Conservation (phyloP, 2,329 filamentous ascomycete genomes). For the Metarhizium robertsii region DNA sequence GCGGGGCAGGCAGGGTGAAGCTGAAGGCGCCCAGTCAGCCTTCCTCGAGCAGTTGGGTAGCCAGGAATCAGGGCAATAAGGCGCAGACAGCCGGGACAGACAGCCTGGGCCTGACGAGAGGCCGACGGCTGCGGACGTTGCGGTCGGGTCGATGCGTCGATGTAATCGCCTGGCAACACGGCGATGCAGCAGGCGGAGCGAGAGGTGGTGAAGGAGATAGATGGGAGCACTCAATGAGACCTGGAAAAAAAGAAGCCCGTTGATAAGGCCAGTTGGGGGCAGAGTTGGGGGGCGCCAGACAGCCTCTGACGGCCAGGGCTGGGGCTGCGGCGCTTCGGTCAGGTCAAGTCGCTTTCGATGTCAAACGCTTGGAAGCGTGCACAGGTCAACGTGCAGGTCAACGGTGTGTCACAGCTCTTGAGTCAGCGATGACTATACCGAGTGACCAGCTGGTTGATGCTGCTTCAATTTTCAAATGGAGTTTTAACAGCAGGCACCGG, state of each 20-base stretch:
- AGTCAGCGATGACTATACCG: too few relatives aligned
- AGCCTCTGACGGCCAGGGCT: too few relatives aligned
- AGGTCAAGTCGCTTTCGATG: too few relatives aligned
- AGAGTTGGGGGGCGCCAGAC: too few relatives aligned
- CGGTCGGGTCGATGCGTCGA: neutral
- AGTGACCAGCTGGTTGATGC: too few relatives aligned
- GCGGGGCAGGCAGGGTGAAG: slow-evolving; percentile 1
- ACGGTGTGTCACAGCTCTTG: too few relatives aligned
- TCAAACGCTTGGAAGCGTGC: too few relatives aligned
- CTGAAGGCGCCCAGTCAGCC: slow-evolving; percentile 4
- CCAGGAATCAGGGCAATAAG: neutral
- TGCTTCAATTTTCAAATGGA: too few relatives aligned
- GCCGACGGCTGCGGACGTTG: neutral
- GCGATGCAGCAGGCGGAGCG: neutral
- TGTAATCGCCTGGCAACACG: neutral
- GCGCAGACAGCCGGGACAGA: neutral
- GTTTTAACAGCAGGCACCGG: too few relatives aligned
- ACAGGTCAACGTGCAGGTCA: too few relatives aligned
- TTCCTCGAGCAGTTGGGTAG: neutral
- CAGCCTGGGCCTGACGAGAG: neutral
- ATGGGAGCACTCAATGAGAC: neutral
- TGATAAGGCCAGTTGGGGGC: too few relatives aligned
- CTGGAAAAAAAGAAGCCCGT: neutral
- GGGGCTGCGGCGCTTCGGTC: too few relatives aligned
- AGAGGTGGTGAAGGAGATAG: neutral